phyloP scores from a whole-genome alignment of 2,329 filamentous ascomycete genomes.

The Paracorniculantispora psalliotae region DNA sequence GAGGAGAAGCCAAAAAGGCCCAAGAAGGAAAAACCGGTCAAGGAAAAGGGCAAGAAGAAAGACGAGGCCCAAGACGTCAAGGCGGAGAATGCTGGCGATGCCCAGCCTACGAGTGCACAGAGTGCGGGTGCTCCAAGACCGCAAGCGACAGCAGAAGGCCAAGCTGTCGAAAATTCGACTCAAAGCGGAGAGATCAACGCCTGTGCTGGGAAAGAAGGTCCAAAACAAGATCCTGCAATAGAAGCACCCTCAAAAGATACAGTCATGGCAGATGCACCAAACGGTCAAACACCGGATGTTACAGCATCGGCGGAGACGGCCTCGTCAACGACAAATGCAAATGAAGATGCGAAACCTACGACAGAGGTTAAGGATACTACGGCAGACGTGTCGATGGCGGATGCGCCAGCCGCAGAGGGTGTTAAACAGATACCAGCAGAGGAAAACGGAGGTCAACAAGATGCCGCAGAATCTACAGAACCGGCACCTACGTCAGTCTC shows the following conservation, averaged over 20 bases:
- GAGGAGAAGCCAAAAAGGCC: constrained; percentile 58
- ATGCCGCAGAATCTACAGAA: background rate
- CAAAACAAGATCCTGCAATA: background rate
- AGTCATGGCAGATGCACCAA: background rate
- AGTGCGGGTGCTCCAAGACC: background rate
- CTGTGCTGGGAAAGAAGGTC: constrained; percentile 1
- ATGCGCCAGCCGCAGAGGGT: background rate
- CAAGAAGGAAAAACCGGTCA: constrained; percentile 43
- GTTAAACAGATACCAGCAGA: background rate
- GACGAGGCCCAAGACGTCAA: constrained; percentile 20
- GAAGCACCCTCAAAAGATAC: background rate
- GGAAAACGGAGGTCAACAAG: background rate
- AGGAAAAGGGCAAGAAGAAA: constrained; percentile 28
- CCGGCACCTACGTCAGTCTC: background rate
- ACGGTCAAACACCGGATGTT: background rate
- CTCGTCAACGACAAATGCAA: background rate
- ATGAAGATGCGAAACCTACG: background rate
- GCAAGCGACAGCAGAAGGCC: background rate
- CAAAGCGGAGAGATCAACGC: background rate
- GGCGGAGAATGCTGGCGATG: constrained; percentile 12
- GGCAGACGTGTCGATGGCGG: constrained; percentile 3
- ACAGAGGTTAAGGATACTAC: background rate
- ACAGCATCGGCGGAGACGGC: background rate
- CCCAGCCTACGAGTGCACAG: background rate
- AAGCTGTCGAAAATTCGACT: background rate